Evolutionary conservation across 148 eudicot genomes (phyloP).

Genomic region (Arctostaphylos glauca): DNA sequence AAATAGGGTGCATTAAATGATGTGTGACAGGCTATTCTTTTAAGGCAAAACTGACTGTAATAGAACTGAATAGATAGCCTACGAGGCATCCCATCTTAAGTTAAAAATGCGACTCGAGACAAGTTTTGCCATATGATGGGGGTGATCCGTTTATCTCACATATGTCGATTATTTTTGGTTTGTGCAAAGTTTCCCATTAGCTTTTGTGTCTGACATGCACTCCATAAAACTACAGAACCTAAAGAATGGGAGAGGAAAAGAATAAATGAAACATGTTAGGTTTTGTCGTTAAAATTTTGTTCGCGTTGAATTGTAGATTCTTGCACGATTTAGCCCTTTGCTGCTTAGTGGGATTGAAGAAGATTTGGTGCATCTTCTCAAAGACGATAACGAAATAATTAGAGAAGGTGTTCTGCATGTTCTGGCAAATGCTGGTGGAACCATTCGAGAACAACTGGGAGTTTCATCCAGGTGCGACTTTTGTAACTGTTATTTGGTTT

Average conservation of each 20-base stretch:
- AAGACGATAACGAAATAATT: conserved; percentile 79
- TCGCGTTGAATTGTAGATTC: conserved; percentile 52
- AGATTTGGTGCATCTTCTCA: conserved; percentile 73
- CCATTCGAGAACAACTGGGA: conserved; percentile 83
- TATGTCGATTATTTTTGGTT: neutral
- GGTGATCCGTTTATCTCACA: neutral
- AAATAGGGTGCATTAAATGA: neutral
- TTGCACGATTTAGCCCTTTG: conserved; percentile 78
- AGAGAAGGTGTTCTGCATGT: conserved; percentile 95
- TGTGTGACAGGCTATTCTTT: neutral
- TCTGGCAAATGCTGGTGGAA: conserved; percentile 94
- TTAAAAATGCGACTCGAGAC: neutral
- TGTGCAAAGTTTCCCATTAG: neutral
- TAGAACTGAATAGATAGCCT: neutral
- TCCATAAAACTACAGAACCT: neutral
- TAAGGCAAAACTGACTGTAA: neutral
- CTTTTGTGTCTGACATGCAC: neutral
- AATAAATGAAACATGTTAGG: neutral
- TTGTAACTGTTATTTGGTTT: neutral
- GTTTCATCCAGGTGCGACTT: conserved; percentile 70
- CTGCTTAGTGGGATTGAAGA: conserved; percentile 83
- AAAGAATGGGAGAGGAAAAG: neutral
- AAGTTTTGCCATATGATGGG: neutral
- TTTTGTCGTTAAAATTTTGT: neutral
- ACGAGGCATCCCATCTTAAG: conserved; percentile 7